Evolutionary conservation across 1,284 basidiomycete genomes (phyloP).

Genomic region (Sutorius eximius): DNA sequence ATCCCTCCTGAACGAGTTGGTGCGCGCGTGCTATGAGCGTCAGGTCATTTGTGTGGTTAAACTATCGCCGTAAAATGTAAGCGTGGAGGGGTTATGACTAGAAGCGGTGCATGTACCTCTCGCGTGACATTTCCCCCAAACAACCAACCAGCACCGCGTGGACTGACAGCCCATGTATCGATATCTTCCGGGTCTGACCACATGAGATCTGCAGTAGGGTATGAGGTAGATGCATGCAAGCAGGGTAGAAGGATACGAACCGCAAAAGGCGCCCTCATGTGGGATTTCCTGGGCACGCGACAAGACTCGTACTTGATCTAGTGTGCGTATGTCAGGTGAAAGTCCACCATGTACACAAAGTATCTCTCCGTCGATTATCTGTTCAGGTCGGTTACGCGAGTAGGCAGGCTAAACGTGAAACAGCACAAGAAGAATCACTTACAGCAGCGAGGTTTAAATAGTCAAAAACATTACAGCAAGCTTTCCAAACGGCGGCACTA

Average conservation of each 20-base stretch:
- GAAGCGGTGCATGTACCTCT: conserved; percentile 52
- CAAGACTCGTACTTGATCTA: conserved; percentile 90
- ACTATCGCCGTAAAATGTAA: conserved; percentile 47
- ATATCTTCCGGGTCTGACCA: conserved; percentile 98
- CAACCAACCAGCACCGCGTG: conserved; percentile 94
- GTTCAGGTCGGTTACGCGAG: neutral
- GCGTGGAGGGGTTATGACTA: neutral
- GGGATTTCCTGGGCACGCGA: conserved; percentile 94
- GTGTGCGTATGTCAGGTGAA: conserved; percentile 87
- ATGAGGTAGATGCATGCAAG: neutral
- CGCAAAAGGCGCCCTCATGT: conserved; percentile 97
- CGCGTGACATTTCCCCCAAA: conserved; percentile 86
- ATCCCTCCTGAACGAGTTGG: conserved; percentile 95
- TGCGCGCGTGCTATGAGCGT: conserved; percentile 89
- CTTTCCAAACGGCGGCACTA: conserved; percentile 92
- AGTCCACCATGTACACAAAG: conserved; percentile 93
- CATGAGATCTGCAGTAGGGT: conserved; percentile 75
- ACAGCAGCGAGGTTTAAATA: conserved; percentile 92
- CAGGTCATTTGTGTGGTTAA: conserved; percentile 89
- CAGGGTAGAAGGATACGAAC: conserved; percentile 42
- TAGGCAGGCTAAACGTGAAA: neutral
- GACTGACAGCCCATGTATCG: conserved; percentile 93
- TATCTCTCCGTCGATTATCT: conserved; percentile 93
- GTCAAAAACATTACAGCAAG: conserved; percentile 94
- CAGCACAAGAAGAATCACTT: conserved; percentile 33